These are phyloP conservation scores for Diplodia mutila DNA, from an alignment of 2,329 filamentous ascomycete species.

Conservation along the genomic window DNA sequence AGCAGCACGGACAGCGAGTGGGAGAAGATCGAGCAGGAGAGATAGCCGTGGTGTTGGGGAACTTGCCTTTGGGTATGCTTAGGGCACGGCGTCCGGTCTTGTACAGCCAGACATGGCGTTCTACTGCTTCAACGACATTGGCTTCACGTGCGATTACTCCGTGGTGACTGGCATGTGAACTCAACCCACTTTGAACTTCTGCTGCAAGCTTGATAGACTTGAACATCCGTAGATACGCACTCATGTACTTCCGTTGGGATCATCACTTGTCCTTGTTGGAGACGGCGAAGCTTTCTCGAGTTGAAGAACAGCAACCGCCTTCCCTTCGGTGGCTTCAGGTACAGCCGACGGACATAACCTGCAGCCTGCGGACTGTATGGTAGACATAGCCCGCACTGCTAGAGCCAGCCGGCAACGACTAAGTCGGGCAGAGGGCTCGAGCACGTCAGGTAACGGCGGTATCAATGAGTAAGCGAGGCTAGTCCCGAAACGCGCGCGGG, in stretches of 20 bases:
- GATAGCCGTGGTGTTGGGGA: conserved; percentile 29
- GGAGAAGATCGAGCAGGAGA: conserved; percentile 79
- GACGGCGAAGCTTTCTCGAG: neutral
- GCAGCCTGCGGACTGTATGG: too few species aligned
- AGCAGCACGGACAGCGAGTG: conserved; percentile 92
- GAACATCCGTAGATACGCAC: neutral
- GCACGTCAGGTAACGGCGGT: neutral
- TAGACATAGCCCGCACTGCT: neutral
- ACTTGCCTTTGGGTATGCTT: conserved; percentile 2
- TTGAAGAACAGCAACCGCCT: neutral
- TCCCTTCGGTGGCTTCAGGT: neutral
- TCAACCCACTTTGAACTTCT: neutral
- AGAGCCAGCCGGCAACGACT: neutral
- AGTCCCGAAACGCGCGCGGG: neutral
- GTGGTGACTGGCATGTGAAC: neutral
- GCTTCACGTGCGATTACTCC: neutral
- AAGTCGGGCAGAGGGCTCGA: neutral
- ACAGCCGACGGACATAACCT: neutral
- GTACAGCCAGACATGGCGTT: neutral
- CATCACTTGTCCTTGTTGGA: neutral
- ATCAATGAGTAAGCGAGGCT: neutral
- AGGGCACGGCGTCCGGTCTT: conserved; percentile 4
- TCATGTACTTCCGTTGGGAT: neutral
- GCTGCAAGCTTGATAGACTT: neutral
- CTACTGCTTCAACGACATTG: neutral